These are phyloP conservation scores for Trichosporon coremiiforme DNA, from an alignment of 1,284 basidiomycete species.

Conservation along the genomic window DNA sequence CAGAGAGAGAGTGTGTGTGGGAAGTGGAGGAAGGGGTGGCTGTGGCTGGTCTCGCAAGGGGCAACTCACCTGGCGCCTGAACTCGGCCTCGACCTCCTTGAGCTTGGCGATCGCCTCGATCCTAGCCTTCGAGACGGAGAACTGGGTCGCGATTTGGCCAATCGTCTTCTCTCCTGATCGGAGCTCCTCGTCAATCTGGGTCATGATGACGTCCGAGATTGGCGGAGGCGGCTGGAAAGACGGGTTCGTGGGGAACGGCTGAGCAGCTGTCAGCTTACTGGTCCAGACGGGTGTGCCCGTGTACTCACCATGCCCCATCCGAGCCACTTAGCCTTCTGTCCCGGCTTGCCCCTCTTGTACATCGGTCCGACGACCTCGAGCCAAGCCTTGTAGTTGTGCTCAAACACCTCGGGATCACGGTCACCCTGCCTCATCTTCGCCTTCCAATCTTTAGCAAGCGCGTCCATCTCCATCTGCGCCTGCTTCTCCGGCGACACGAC, in stretches of 20 bases:
- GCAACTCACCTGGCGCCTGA: constrained; percentile 50
- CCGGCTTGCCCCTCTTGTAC: constrained; percentile 34
- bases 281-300: neutral
- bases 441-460: neutral
- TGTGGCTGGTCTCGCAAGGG: neutral
- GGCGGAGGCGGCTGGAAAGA: constrained; percentile 55
- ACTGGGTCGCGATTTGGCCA: constrained; percentile 44
- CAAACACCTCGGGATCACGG: neutral
- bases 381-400: constrained; percentile 7
- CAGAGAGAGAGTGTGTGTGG: neutral
- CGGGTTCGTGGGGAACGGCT: constrained; percentile 55
- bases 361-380: constrained; percentile 11
- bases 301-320: constrained; percentile 48
- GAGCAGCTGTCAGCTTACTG: constrained; percentile 21
- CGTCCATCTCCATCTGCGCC: neutral
- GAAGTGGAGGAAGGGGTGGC: neutral
- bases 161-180: constrained; percentile 34
- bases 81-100: constrained; percentile 52
- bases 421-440: neutral
- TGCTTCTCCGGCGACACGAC: neutral
- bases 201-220: constrained; percentile 48
- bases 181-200: constrained; percentile 41
- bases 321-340: constrained; percentile 51
- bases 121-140: constrained; percentile 51
- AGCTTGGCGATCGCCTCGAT: constrained; percentile 53